Conservation (phyloP, 2,329 filamentous ascomycete species). For the Talaromyces sp. region DNA sequence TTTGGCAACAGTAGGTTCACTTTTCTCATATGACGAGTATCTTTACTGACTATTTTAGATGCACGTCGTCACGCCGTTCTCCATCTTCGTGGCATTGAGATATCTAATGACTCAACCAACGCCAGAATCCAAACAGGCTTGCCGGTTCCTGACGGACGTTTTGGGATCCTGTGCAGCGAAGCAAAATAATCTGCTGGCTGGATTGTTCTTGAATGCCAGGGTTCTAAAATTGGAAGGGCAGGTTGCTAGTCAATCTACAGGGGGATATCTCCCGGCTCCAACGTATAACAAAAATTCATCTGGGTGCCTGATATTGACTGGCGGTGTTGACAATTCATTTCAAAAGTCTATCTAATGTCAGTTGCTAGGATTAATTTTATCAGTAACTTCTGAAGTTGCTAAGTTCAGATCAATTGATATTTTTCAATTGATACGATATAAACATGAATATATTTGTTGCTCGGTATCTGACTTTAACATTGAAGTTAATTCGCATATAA, state of each 20-base stretch:
- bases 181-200: not conserved
- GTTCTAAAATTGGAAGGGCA: not conserved
- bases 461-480: not conserved
- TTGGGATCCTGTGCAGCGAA: not conserved
- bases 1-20: not conserved
- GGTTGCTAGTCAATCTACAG: not conserved
- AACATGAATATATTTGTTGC: no score
- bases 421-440: no score
- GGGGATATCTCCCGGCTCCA: not conserved
- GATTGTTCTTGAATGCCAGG: not conserved
- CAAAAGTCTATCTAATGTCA: not conserved
- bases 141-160: not conserved
- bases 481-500: no score
- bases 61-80: not conserved
- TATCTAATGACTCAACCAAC: not conserved
- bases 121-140: not conserved
- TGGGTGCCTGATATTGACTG: not conserved
- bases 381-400: not conserved
- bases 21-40: not conserved
- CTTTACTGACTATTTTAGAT: not conserved
- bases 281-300: not conserved
- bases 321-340: not conserved
- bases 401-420: not conserved
- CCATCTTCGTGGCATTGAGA: not conserved
- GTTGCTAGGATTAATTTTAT: not conserved